These are phyloP conservation scores for Arthrobotrys entomopaga DNA, from an alignment of 2,329 filamentous ascomycete genomes.

Conservation along the genomic window DNA sequence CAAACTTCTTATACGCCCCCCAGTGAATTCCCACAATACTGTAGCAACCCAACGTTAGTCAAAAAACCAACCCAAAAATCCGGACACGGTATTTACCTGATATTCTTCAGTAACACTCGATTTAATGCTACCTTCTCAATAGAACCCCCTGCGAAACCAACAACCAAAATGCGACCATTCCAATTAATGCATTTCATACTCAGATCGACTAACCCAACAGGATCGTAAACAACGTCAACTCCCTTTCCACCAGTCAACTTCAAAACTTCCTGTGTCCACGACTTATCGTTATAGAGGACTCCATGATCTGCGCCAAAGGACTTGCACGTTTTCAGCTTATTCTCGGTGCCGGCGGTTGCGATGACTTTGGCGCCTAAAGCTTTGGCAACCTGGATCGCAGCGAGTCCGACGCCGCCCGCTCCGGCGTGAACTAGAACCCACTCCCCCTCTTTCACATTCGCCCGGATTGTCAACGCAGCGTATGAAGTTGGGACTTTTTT, in stretches of 20 bases:
- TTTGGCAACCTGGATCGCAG: conserved; percentile 93
- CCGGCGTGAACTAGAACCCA: conserved; percentile 91
- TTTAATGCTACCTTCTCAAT: conserved; percentile 96
- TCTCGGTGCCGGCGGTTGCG: conserved; percentile 82
- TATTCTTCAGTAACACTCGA: conserved; percentile 74
- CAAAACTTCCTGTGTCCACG: conserved; percentile 76
- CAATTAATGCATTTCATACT: conserved; percentile 91
- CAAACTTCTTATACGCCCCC: conserved; percentile 81
- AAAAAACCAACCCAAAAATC: background rate
- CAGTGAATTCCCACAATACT: conserved; percentile 89
- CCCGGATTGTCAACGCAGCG: conserved; percentile 80
- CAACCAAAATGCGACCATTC: conserved; percentile 87
- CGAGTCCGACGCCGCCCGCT: conserved; percentile 88
- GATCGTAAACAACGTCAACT: conserved; percentile 95
- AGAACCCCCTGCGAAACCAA: conserved; percentile 85
- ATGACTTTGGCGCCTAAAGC: conserved; percentile 92
- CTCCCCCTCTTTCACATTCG: conserved; percentile 80
- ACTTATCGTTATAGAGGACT: conserved; percentile 76
- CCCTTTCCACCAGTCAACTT: conserved; percentile 77
- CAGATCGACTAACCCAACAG: conserved; percentile 86
- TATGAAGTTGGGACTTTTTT: conserved; percentile 80
- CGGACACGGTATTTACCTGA: conserved; percentile 17
- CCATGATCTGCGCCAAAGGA: conserved; percentile 85
- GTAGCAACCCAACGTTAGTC: conserved; percentile 8
- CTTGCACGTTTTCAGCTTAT: conserved; percentile 82